Evolutionary conservation across 352 stramenopile species (phyloP), one percentile per base, ranked within the genome.

Genomic region (Globisporangium paroecandrum): DNA sequence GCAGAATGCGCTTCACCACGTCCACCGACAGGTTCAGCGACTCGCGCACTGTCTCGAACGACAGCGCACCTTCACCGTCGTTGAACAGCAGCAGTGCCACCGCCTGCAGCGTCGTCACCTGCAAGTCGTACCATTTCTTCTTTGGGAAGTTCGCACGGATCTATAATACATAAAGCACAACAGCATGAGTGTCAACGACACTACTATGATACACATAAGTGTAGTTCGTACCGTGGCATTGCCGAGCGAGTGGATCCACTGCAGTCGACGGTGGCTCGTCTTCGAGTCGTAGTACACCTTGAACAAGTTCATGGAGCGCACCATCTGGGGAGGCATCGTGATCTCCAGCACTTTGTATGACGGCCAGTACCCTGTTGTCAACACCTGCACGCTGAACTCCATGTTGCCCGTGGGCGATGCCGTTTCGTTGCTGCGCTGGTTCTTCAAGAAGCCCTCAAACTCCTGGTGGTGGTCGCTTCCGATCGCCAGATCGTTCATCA

Each of bases 331-430:
- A 2, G 98, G 98, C 68, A 99, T 87, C 41, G 85, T 90, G 71
- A 99, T 87, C 73, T 99, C 94, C 18, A 99, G 79, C 41, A 94
- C 90, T 73, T 98, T 98, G 82, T 99, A 99, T 15, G 96, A 97
- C 41, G 98, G 98, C 98, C 98, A 99, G 79, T 99, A 98, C 18
- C 97, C 97, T 20, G 97, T 99, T 7, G 98, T 99, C 53, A 99
- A 80, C 27, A 99, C 97, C 75, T 99, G 96, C 9, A 99, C 97
- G 62, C 82, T 92, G 70, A 99, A 99, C 63, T 99, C 97, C 27
- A 99, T 81, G 67, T 89, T 89, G n/a, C 41, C 66, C 4, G 76
- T 55, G 18, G 41, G 78, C 41, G 79, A 62, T 20, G 65, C 69
- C 18, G 73, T 74, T 49, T 92, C 81, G 47, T 87, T 84, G 60